phyloP scores from a whole-genome alignment of 495 filamentous ascomycete genomes.

The Pyrenula aspistea region DNA sequence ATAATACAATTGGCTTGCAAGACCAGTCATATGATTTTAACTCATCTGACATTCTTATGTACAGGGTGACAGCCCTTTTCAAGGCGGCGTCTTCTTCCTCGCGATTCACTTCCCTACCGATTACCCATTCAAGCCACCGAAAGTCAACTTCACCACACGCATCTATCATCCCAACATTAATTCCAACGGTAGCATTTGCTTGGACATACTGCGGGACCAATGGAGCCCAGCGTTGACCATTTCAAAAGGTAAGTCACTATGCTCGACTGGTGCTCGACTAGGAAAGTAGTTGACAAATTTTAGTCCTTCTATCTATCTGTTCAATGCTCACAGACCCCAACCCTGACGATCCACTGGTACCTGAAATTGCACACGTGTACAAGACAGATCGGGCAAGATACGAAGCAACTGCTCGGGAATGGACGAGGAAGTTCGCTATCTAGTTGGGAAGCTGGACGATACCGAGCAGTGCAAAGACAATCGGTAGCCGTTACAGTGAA shows the following conservation, averaged over 20 bases:
- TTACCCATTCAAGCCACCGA: conserved; percentile 99
- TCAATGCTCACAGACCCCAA: conserved; percentile 99
- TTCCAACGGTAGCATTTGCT: conserved; percentile 96
- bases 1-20: no score
- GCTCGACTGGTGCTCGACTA: background rate
- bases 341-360: conserved; percentile 95
- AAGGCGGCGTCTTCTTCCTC: conserved; percentile 95
- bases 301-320: conserved; percentile 96
- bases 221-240: conserved; percentile 98
- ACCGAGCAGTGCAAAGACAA: background rate
- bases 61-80: conserved; percentile 73
- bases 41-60: background rate
- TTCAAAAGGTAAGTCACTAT: conserved; percentile 69
- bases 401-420: conserved; percentile 93
- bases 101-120: conserved; percentile 98
- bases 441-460: conserved; percentile 13
- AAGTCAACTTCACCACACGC: conserved; percentile 99
- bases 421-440: conserved; percentile 98
- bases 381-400: conserved; percentile 95
- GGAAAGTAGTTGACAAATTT: conserved; percentile 9
- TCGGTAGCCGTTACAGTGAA: background rate
- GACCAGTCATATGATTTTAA: no score
- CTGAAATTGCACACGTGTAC: conserved; percentile 98
- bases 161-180: conserved; percentile 99
- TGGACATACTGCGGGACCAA: conserved; percentile 96